A percentile compares a stretch with the other conserved stretches of the same genome.
Conservation (phyloP, 2,329 filamentous ascomycete genomes). For the Fusarium drepaniforme region DNA sequence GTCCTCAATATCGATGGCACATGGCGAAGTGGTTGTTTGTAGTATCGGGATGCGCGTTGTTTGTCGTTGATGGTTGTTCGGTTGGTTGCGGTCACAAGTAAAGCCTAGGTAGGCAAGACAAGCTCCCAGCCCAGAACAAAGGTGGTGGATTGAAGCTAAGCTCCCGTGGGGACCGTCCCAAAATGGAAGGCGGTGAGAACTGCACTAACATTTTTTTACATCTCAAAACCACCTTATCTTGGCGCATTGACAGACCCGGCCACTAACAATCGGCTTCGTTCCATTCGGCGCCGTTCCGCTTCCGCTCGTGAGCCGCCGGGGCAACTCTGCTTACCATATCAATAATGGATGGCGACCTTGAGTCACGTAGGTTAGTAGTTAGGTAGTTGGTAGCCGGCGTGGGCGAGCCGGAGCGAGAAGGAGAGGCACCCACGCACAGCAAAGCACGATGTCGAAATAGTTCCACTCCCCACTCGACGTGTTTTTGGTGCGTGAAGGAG, state of each 20-base stretch:
- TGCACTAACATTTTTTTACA: background rate
- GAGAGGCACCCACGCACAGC: slow-evolving; percentile 2
- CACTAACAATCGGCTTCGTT: slow-evolving; percentile 19
- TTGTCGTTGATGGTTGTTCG: slow-evolving; percentile 7
- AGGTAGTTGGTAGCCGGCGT: background rate
- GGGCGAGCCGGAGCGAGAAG: background rate
- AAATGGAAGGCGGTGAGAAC: slow-evolving; percentile 39
- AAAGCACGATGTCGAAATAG: slow-evolving; percentile 34
- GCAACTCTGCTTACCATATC: background rate
- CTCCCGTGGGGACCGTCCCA: slow-evolving; percentile 25
- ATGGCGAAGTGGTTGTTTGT: slow-evolving; percentile 13
- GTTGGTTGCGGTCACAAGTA: slow-evolving; percentile 18
- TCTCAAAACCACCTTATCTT: slow-evolving; percentile 15
- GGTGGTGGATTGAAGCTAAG: slow-evolving; percentile 30
- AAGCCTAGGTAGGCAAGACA: slow-evolving; percentile 15
- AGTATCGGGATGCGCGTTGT: slow-evolving; percentile 14
- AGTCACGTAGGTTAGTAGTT: background rate
- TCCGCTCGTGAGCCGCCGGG: background rate
- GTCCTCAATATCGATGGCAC: background rate
- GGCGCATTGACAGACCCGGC: background rate
- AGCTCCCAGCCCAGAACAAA: slow-evolving; percentile 23
- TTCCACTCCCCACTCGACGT: slow-evolving; percentile 37
- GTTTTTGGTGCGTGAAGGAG: slow-evolving; percentile 20
- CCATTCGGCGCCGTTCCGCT: background rate
- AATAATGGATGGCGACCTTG: background rate